Conservation (phyloP, 106 monocot genomes). For the Xerophyta viscosa region DNA sequence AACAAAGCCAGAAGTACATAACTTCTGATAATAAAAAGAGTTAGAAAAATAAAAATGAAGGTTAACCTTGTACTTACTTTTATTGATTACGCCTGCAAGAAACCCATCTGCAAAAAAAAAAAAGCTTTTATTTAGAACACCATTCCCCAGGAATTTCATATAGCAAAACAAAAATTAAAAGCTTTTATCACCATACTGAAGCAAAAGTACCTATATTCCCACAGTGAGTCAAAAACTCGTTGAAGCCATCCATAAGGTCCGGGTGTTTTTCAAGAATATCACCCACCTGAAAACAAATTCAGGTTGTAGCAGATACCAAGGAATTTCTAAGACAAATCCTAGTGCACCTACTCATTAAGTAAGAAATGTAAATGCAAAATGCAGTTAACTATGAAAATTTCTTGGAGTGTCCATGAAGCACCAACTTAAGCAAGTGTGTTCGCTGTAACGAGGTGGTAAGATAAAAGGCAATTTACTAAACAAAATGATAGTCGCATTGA, state of each 20-base stretch:
- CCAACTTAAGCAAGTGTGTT: too few relatives aligned
- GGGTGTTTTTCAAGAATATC: conserved; percentile 74
- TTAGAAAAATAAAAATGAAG: background rate
- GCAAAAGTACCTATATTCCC: conserved; percentile 58
- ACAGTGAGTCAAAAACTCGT: conserved; percentile 66
- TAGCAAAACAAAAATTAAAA: too few relatives aligned
- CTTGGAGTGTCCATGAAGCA: too few relatives aligned
- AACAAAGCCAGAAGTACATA: background rate
- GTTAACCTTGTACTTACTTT: conserved; percentile 50
- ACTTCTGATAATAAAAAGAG: background rate
- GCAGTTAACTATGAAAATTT: too few relatives aligned
- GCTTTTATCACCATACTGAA: too few relatives aligned
- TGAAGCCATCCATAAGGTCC: conserved; percentile 86
- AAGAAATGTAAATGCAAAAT: too few relatives aligned
- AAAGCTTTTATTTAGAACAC: background rate
- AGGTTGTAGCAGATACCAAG: too few relatives aligned
- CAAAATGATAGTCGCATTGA: too few relatives aligned
- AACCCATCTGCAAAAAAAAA: conserved; percentile 59
- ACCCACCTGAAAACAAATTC: conserved; percentile 62
- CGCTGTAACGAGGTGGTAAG: too few relatives aligned
- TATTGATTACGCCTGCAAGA: conserved; percentile 62
- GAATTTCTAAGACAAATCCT: too few relatives aligned
- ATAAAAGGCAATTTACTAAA: too few relatives aligned
- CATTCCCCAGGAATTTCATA: background rate
- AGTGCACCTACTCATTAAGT: background rate